These are phyloP conservation scores for Arthroderma sp. DNA, from an alignment of 2,329 filamentous ascomycete species.

Conservation along the genomic window DNA sequence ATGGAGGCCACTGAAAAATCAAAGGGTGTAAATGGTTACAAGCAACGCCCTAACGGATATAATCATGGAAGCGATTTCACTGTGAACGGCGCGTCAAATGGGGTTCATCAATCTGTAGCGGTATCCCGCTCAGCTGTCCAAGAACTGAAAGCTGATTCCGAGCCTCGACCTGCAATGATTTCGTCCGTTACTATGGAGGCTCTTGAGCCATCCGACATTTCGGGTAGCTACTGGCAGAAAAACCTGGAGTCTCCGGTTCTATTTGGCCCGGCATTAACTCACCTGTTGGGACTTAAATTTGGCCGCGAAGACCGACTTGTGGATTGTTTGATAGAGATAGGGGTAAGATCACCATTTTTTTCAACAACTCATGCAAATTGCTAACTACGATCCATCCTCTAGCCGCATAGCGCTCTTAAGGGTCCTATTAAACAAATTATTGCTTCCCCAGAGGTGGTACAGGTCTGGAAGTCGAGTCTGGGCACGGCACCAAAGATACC, in stretches of 20 bases:
- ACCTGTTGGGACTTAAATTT: neutral
- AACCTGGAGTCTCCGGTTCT: slow-evolving; percentile 22
- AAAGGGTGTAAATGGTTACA: neutral
- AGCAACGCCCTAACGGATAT: neutral
- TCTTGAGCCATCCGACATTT: slow-evolving; percentile 7
- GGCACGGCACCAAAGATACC: neutral
- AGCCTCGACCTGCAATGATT: slow-evolving; percentile 3
- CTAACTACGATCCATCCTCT: neutral
- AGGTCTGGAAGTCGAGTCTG: neutral
- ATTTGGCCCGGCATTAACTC: slow-evolving; percentile 14
- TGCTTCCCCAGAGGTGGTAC: neutral
- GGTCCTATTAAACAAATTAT: neutral
- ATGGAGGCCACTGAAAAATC: neutral
- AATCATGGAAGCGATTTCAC: too few relatives aligned
- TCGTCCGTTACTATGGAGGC: slow-evolving; percentile 15
- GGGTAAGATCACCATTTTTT: neutral
- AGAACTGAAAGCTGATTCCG: neutral
- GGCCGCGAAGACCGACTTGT: neutral
- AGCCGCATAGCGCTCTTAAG: neutral
- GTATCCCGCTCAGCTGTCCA: neutral
- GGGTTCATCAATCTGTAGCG: neutral
- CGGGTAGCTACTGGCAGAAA: slow-evolving; percentile 19
- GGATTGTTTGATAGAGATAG: neutral
- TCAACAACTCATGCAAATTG: neutral
- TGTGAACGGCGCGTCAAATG: neutral